Conservation (phyloP, 805 yeast species). For the Metschnikowia reukaufii region DNA sequence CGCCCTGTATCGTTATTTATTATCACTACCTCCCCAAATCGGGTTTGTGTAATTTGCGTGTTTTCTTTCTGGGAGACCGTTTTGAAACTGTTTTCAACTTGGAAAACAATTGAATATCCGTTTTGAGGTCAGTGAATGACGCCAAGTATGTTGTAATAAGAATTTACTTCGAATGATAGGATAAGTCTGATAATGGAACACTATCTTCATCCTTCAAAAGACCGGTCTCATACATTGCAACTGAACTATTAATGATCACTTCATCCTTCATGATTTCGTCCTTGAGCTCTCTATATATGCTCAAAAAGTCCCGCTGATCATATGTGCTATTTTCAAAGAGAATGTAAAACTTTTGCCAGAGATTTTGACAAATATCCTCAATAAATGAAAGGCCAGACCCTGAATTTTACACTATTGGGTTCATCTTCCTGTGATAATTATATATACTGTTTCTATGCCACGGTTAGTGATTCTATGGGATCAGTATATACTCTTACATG, state of each 20-base stretch:
- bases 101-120: conserved; percentile 71
- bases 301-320: conserved; percentile 31
- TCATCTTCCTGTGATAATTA: too few species aligned
- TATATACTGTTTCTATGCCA: too few species aligned
- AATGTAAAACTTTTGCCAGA: conserved; percentile 36
- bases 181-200: conserved; percentile 43
- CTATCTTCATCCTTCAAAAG: conserved; percentile 20
- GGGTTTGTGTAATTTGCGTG: too few species aligned
- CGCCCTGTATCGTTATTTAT: too few species aligned
- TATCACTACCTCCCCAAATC: too few species aligned
- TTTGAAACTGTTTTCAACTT: conserved; percentile 43
- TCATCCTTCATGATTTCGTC: conserved; percentile 31
- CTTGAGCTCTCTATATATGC: conserved; percentile 33
- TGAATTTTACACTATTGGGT: too few species aligned
- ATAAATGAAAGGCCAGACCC: conserved; percentile 45
- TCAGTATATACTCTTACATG: too few species aligned
- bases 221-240: conserved; percentile 27
- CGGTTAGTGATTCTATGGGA: too few species aligned
- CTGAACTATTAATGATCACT: conserved; percentile 31
- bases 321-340: conserved; percentile 26
- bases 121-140: conserved; percentile 67
- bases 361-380: conserved; percentile 27
- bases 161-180: conserved; percentile 65
- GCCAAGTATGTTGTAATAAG: conserved; percentile 81
- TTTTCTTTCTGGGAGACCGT: conserved; percentile 40